Percentiles rank a stretch among this genome's conserved stretches.
These are phyloP conservation scores for Salix brachista DNA, from an alignment of 345 rosid genomes.

Conservation along the genomic window DNA sequence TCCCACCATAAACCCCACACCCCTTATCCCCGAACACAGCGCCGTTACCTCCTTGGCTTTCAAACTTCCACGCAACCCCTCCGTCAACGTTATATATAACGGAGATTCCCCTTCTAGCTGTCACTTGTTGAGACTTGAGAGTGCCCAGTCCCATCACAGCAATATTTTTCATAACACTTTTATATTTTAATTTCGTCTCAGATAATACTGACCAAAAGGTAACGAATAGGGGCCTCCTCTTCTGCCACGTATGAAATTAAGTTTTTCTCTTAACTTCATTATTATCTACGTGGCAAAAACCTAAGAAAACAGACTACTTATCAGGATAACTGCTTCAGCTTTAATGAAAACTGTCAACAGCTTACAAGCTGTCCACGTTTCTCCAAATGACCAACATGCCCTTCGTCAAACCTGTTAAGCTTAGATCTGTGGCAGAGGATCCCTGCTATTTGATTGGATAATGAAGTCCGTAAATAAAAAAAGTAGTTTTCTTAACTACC, in stretches of 20 bases:
- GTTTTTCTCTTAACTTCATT: not conserved
- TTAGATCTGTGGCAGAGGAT: not conserved
- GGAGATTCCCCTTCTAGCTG: slow-evolving; percentile 29
- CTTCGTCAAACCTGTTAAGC: not conserved
- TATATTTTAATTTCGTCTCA: not conserved
- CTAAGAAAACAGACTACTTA: not conserved
- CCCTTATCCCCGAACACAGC: slow-evolving; percentile 24
- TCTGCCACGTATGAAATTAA: slow-evolving; percentile 28
- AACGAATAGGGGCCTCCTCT: slow-evolving; percentile 23
- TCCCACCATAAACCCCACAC: slow-evolving; percentile 9
- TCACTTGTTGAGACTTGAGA: slow-evolving; percentile 12
- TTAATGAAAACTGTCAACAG: not conserved
- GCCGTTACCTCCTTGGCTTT: slow-evolving; percentile 20
- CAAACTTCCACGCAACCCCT: slow-evolving; percentile 10
- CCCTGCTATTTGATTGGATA: not conserved
- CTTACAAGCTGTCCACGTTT: not conserved
- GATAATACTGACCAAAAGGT: slow-evolving; percentile 37
- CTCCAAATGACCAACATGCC: slow-evolving; percentile 4
- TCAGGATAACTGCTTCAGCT: slow-evolving; percentile 18
- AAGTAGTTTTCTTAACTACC: no score
- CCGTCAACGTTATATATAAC: slow-evolving; percentile 19
- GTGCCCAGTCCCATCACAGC: slow-evolving; percentile 8
- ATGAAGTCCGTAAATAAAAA: not conserved
- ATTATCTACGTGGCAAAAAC: slow-evolving; percentile 17
- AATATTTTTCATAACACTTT: not conserved